Percentiles rank a stretch among this genome's conserved stretches.
Conservation (phyloP, 768 basidiomycete species). For the Suillus clintonianus region DNA sequence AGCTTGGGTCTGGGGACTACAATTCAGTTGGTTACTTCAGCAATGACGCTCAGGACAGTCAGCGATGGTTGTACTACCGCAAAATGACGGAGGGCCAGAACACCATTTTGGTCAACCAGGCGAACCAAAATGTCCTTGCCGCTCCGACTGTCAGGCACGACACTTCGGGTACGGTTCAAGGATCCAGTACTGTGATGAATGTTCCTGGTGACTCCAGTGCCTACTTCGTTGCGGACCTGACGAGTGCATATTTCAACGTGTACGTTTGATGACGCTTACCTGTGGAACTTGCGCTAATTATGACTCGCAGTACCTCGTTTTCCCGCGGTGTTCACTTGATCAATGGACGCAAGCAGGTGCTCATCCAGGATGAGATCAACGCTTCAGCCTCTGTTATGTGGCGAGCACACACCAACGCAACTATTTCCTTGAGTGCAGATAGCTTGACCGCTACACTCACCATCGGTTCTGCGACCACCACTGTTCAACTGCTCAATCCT, state of each 20-base stretch:
- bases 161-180: conserved; percentile 66
- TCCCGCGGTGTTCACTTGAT: conserved; percentile 83
- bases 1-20: conserved; percentile 90
- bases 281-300: conserved; percentile 15
- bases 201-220: conserved; percentile 71
- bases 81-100: conserved; percentile 98
- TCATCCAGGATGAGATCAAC: conserved; percentile 90
- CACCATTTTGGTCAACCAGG: conserved; percentile 72
- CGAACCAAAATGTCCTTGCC: conserved; percentile 80
- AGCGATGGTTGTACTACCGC: conserved; percentile 91
- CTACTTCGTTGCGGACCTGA: conserved; percentile 78
- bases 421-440: conserved; percentile 50
- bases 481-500: conserved; percentile 66
- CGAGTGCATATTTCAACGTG: conserved; percentile 74
- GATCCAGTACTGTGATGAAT: conserved; percentile 78
- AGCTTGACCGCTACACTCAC: conserved; percentile 74
- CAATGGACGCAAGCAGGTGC: conserved; percentile 84
- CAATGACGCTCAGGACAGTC: conserved; percentile 64
- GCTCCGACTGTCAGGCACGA: conserved; percentile 59
- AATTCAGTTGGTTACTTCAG: conserved; percentile 75
- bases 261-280: conserved; percentile 39
- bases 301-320: conserved; percentile 55
- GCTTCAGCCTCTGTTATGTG: conserved; percentile 66
- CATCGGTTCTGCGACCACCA: conserved; percentile 68
- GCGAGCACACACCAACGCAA: conserved; percentile 97